A percentile compares a stretch with the other conserved stretches of the same genome.
Evolutionary conservation across 2,329 filamentous ascomycete species (phyloP).

Genomic region (Coniella lustricola): DNA sequence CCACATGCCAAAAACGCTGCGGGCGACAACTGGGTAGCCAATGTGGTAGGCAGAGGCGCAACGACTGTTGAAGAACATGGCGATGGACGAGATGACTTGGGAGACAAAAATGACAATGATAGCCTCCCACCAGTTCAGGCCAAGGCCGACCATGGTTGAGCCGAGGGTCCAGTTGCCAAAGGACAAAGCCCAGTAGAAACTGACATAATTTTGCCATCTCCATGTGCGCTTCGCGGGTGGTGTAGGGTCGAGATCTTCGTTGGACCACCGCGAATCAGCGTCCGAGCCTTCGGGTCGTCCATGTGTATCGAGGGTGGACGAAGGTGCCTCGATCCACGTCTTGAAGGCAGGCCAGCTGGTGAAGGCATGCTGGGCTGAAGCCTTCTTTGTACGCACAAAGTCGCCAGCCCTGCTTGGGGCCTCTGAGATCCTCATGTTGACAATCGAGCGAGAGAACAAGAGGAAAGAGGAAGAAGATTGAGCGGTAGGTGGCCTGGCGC

Average conservation of each 20-base stretch:
- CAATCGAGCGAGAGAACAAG: neutral
- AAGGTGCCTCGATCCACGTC: slow-evolving; percentile 10
- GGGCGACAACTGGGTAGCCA: slow-evolving; percentile 31
- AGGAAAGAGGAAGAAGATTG: neutral
- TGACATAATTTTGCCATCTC: slow-evolving; percentile 33
- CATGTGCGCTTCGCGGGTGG: slow-evolving; percentile 31
- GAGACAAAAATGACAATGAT: slow-evolving; percentile 37
- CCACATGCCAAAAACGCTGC: slow-evolving; percentile 34
- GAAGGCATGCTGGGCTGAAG: slow-evolving; percentile 5
- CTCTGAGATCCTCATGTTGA: slow-evolving; percentile 7
- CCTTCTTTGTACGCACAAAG: slow-evolving; percentile 3
- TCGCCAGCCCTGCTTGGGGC: slow-evolving; percentile 2
- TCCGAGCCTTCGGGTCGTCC: neutral
- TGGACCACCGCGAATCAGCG: slow-evolving; percentile 4
- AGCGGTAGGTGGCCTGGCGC: neutral
- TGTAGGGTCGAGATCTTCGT: slow-evolving; percentile 29
- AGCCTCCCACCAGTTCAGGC: slow-evolving; percentile 37
- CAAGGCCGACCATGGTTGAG: slow-evolving; percentile 29
- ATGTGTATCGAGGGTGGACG: slow-evolving; percentile 2
- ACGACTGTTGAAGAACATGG: slow-evolving; percentile 38
- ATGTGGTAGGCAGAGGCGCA: slow-evolving; percentile 35
- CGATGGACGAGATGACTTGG: slow-evolving; percentile 33
- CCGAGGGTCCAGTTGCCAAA: slow-evolving; percentile 37
- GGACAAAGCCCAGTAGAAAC: slow-evolving; percentile 32
- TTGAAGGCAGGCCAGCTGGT: slow-evolving; percentile 7